Evolutionary conservation across 371 early-diverging fungal genomes (phyloP).

Genomic region (Coemansia sp.): DNA sequence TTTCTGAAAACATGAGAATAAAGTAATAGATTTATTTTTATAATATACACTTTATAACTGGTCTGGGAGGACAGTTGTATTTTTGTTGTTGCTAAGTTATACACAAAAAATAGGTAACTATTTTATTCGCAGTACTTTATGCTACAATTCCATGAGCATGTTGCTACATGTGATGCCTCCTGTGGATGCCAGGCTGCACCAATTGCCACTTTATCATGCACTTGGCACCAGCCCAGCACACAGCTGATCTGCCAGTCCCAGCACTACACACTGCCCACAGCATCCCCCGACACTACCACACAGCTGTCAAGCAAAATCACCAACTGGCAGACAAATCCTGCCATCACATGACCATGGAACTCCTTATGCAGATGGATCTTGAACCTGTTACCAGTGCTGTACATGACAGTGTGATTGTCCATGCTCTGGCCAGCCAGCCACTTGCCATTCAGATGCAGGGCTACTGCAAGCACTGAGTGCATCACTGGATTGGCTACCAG

Average conservation of each 20-base stretch:
- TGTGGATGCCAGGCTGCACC: constrained; percentile 94
- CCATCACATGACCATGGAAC: constrained; percentile 91
- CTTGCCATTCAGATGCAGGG: constrained; percentile 85
- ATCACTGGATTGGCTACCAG: constrained; percentile 95
- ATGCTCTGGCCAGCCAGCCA: constrained; percentile 93
- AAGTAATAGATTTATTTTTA: too few relatives aligned
- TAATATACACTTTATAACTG: too few relatives aligned
- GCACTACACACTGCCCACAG: constrained; percentile 89
- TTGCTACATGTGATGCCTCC: constrained; percentile 89
- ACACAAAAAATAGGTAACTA: not conserved
- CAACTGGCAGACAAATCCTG: constrained; percentile 95
- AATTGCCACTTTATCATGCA: constrained; percentile 89
- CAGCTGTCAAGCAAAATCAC: constrained; percentile 91
- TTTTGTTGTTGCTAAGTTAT: not conserved
- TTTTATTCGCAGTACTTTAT: constrained; percentile 89
- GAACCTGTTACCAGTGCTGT: constrained; percentile 84
- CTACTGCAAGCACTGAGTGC: constrained; percentile 93
- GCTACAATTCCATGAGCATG: constrained; percentile 95
- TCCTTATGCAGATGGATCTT: constrained; percentile 85
- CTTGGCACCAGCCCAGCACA: constrained; percentile 81
- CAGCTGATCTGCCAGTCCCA: constrained; percentile 97
- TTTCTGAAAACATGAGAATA: too few relatives aligned
- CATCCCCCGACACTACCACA: constrained; percentile 88
- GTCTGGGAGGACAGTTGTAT: too few relatives aligned
- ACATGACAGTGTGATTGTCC: constrained; percentile 92